A percentile compares a stretch with the other conserved stretches of the same genome.
Conservation (phyloP, 768 basidiomycete genomes). For the Pulveroboletus frians region DNA sequence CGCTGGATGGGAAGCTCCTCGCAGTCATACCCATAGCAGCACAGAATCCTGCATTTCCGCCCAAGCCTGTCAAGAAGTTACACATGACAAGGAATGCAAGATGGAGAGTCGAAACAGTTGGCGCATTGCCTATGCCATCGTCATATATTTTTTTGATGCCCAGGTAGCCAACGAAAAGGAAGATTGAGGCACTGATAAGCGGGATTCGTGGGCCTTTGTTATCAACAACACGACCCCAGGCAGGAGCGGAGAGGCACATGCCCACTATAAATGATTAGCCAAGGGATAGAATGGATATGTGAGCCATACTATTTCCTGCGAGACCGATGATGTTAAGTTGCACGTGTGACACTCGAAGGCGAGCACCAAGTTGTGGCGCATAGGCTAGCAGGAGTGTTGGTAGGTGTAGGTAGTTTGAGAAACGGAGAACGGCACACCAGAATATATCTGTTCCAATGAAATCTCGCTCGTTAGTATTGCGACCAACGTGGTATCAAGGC, state of each 20-base stretch:
- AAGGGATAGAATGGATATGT: background rate
- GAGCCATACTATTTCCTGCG: slow-evolving; percentile 12
- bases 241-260: slow-evolving; percentile 64
- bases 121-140: slow-evolving; percentile 38
- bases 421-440: slow-evolving; percentile 16
- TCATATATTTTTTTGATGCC: slow-evolving; percentile 70
- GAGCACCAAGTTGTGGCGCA: slow-evolving; percentile 32
- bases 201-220: slow-evolving; percentile 65
- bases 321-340: slow-evolving; percentile 71
- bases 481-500: too few relatives aligned
- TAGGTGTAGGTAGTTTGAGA: background rate
- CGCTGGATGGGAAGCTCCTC: slow-evolving; percentile 69
- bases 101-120: slow-evolving; percentile 37
- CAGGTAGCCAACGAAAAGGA: slow-evolving; percentile 68
- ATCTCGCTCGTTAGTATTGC: background rate
- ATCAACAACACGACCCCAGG: slow-evolving; percentile 80
- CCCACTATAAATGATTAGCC: too few relatives aligned
- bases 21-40: slow-evolving; percentile 79
- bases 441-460: slow-evolving; percentile 21
- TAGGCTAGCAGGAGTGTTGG: slow-evolving; percentile 42
- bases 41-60: slow-evolving; percentile 66
- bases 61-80: slow-evolving; percentile 28
- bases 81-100: slow-evolving; percentile 54
- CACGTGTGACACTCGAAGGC: slow-evolving; percentile 71
- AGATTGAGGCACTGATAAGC: slow-evolving; percentile 51